These are phyloP conservation scores for Coffea canephora DNA, from an alignment of 257 asterid genomes.

Conservation along the genomic window DNA sequence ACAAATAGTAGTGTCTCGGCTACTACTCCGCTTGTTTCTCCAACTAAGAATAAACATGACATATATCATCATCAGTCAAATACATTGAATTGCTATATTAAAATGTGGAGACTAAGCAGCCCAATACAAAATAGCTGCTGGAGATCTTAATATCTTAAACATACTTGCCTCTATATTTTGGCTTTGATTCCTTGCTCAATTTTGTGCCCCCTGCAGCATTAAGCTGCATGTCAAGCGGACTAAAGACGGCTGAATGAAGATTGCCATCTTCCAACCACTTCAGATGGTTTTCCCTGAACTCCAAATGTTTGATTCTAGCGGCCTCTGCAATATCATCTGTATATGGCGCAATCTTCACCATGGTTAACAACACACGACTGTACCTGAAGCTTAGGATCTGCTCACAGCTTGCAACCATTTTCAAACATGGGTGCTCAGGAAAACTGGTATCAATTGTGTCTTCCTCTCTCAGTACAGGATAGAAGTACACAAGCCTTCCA, in stretches of 20 bases:
- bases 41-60: neutral
- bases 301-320: slow-evolving; percentile 62
- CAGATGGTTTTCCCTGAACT: slow-evolving; percentile 76
- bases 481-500: slow-evolving; percentile 94
- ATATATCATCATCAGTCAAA: neutral
- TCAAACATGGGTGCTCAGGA: slow-evolving; percentile 91
- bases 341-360: slow-evolving; percentile 44
- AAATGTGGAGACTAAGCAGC: slow-evolving; percentile 4
- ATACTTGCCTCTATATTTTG: slow-evolving; percentile 90
- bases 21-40: neutral
- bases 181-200: slow-evolving; percentile 52
- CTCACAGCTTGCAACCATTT: slow-evolving; percentile 63
- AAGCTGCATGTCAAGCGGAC: slow-evolving; percentile 48
- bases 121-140: slow-evolving; percentile 6
- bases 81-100: neutral
- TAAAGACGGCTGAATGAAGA: slow-evolving; percentile 88
- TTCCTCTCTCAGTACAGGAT: slow-evolving; percentile 75
- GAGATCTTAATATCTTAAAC: slow-evolving; percentile 42
- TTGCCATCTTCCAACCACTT: slow-evolving; percentile 97
- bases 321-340: slow-evolving; percentile 65
- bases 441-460: slow-evolving; percentile 52
- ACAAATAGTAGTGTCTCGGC: neutral
- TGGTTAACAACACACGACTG: slow-evolving; percentile 36
- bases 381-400: slow-evolving; percentile 90
- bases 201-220: slow-evolving; percentile 47